Evolutionary conservation across 2,329 filamentous ascomycete species (phyloP), one percentile per base, ranked within the genome.

Genomic region (Mycocentrospora acerina): DNA sequence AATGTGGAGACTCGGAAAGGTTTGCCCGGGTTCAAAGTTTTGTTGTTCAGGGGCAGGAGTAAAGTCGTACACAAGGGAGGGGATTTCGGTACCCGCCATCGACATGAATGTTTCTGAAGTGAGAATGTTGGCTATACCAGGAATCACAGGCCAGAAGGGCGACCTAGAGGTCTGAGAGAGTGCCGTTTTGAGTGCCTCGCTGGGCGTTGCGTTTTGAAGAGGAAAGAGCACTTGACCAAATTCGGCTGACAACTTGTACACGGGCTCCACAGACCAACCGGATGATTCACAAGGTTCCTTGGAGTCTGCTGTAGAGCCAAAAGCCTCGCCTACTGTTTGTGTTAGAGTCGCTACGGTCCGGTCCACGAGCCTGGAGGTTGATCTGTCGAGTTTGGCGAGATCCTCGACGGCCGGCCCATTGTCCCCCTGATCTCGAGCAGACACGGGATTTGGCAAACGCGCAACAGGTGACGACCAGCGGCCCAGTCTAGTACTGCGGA

Each of bases 221-320:
- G 55, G 48, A 19, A 57, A 57, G 10, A 63, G 44, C 2, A 37
- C 44, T 30, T 60, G 57, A n/a, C 60, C 60, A 22, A 60, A 55
- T 15, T 51, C 26, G 10, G 55, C 58, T 7, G 32, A 38, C 10
- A 60, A 24, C 17, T 42, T 48, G 14, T 38, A 39, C 17, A 44
- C 34, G 14, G 59, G 46, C 12, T 48, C 37, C 14, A 36, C 11
- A 7, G 31, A 18, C 58, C 58, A 62, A 13, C 44, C 40, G 15
- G 37, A 41, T 1, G 40, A 27, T 15, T 47, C 43, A 31, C 42
- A 4, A 11, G 25, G 25, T 27, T 27, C 25, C 11, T 27, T 27
- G 25, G 25, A 11, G 6, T 27, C 25, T 27, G n/a, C n/a, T n/a
- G n/a, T n/a, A n/a, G n/a, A n/a, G n/a, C n/a, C 16, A 7, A n/a